Conservation (phyloP, 2,329 filamentous ascomycete species). For the Trichophyton benhamiae region DNA sequence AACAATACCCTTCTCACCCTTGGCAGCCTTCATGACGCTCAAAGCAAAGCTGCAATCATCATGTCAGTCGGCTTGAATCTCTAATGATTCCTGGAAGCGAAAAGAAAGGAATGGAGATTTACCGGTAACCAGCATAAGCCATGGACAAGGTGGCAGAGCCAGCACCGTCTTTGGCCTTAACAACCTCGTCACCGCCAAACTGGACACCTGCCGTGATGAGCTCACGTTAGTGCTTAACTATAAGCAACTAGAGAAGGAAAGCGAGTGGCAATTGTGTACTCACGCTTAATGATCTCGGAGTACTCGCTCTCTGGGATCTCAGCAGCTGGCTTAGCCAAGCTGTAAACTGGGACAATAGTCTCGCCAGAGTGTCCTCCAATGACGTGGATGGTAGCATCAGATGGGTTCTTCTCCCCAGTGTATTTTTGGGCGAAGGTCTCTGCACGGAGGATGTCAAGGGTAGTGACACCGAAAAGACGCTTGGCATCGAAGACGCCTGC, state of each 20-base stretch:
- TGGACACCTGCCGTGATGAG: slow-evolving; percentile 51
- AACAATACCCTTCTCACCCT: slow-evolving; percentile 83
- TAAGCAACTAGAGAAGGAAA: background rate
- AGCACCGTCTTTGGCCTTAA: slow-evolving; percentile 84
- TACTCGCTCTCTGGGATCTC: slow-evolving; percentile 81
- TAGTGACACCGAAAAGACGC: slow-evolving; percentile 96
- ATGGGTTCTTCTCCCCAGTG: slow-evolving; percentile 66
- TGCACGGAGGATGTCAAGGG: slow-evolving; percentile 92
- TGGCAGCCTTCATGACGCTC: slow-evolving; percentile 76
- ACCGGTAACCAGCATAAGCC: slow-evolving; percentile 92
- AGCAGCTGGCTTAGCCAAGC: slow-evolving; percentile 69
- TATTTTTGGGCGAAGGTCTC: slow-evolving; percentile 91
- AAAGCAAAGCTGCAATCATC: slow-evolving; percentile 61
- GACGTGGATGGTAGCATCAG: slow-evolving; percentile 76
- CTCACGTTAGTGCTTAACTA: slow-evolving; percentile 1
- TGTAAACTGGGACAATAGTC: slow-evolving; percentile 96
- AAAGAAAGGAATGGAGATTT: slow-evolving; percentile 12
- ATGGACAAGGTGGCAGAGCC: slow-evolving; percentile 88
- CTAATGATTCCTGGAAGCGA: slow-evolving; percentile 9
- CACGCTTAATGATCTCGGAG: slow-evolving; percentile 75
- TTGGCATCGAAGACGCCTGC: slow-evolving; percentile 88
- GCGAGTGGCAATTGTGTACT: slow-evolving; percentile 19
- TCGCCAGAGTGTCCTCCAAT: slow-evolving; percentile 95
- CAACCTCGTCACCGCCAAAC: slow-evolving; percentile 94
- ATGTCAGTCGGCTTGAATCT: slow-evolving; percentile 13